Percentiles rank a stretch among this genome's conserved stretches.
Evolutionary conservation across 2,329 filamentous ascomycete species (phyloP).

Genomic region (Amphichorda felina): DNA sequence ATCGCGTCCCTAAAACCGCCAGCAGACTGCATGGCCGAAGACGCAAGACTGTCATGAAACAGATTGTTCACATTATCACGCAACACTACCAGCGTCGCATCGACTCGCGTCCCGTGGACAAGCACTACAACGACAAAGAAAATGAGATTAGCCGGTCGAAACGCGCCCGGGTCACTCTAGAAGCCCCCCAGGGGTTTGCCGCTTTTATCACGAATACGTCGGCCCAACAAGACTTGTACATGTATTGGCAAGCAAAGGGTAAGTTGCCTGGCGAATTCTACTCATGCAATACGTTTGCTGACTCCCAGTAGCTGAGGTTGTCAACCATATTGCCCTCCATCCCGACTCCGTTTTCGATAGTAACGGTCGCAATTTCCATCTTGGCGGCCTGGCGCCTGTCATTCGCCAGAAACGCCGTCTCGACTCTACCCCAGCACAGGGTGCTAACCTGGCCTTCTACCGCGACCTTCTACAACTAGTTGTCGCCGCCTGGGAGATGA

Average conservation of each 20-base stretch:
- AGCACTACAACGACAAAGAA: neutral
- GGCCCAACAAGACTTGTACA: no score
- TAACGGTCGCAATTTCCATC: neutral
- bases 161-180: no score
- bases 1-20: conserved; percentile 1
- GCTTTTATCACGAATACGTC: no score
- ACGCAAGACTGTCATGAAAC: conserved; percentile 1
- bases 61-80: no score
- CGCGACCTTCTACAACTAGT: neutral
- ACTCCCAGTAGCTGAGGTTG: neutral
- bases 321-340: neutral
- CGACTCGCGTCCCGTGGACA: neutral
- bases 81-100: neutral
- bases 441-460: conserved; percentile 1
- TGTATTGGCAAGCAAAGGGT: neutral
- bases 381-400: neutral
- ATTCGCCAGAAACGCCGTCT: conserved; percentile 1
- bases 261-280: neutral
- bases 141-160: neutral
- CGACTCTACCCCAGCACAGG: neutral
- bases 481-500: neutral
- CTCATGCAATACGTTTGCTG: neutral
- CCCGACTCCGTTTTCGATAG: neutral
- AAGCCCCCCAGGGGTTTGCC: no score
- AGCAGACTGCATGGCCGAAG: neutral